Base-by-base conservation (phyloP, 805 yeast genomes). In the Zygoascus flipseniorum region DNA sequence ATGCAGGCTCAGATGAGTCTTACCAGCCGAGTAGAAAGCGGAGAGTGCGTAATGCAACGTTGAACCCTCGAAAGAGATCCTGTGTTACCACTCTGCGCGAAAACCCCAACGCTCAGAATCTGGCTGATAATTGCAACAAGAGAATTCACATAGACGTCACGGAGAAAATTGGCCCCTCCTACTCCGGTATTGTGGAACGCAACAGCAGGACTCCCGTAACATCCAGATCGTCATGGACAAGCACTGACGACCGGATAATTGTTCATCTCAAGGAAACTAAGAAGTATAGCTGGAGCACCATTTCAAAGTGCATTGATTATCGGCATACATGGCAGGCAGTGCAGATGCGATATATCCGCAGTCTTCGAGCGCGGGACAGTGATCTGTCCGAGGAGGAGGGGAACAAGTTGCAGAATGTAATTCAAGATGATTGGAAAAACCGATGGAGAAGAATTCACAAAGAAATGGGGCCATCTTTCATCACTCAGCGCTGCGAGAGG, bases 281-380 rank as follows among this genome's bases (percentile, higher is more conserved):
- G 57, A 61, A 64, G 31, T 63, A 64, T 44, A 64, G 75, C 19
- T 74, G 77, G 77, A 68, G 68, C 43, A 63, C 65, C 48, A 72
- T 74, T 43, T 72, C 72, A 19, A 20, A 47, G 11, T 31, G 39
- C 23, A 58, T 60, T 35, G 47, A 52, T 8, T 26, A 48, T 31
- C 31, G 55, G 19, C 76, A 73, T 55, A 60, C 75, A 14, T 72
- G 76, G 76, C 77, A 73, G 58, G 76, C 77, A 1, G 69, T 75
- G 37, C 78, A 75, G 59, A 75, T 74, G 78, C 59, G 77, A 50
- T 75, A 75, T 55, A 61, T 75, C 44, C 65, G 78, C 9, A 63
- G 69, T 41, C 71, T 72, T 52, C 71, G 71, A 53, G 61, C 69
- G 8, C 59, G 75, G 31, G 64, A 66, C 47, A 70, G 62, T 19